phyloP scores from a whole-genome alignment of 1,139 yeast species.

The Blastobotrys buckinghamii region DNA sequence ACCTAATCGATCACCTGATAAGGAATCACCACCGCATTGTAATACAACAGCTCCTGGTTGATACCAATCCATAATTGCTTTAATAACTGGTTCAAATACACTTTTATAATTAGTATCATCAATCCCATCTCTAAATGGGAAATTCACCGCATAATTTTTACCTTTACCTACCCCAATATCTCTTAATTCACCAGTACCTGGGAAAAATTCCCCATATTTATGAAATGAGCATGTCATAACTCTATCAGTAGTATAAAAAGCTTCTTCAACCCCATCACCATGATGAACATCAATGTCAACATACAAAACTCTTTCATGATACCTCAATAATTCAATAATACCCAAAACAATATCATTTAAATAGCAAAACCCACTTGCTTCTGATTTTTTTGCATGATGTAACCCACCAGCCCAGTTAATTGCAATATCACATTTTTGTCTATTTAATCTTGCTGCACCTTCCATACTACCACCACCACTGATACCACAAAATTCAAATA shows the following conservation, averaged over 20 bases:
- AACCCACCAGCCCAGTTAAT: constrained; percentile 96
- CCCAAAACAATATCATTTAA: constrained; percentile 87
- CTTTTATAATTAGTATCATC: constrained; percentile 84
- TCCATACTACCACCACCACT: constrained; percentile 97
- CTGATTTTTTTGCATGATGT: constrained; percentile 94
- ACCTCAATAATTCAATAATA: constrained; percentile 78
- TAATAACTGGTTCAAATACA: constrained; percentile 80
- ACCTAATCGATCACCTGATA: constrained; percentile 86
- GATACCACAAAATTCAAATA: constrained; percentile 90
- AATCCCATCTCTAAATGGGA: constrained; percentile 88
- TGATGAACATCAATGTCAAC: constrained; percentile 96
- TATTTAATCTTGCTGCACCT: constrained; percentile 87
- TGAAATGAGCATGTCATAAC: constrained; percentile 98
- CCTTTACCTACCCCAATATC: constrained; percentile 90
- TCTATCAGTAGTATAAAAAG: constrained; percentile 91
- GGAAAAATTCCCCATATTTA: constrained; percentile 94
- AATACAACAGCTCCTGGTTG: constrained; percentile 90
- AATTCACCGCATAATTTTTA: constrained; percentile 78
- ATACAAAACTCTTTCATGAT: constrained; percentile 92
- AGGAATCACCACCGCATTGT: constrained; percentile 83
- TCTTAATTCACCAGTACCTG: constrained; percentile 89
- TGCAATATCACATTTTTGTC: constrained; percentile 94
- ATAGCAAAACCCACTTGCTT: constrained; percentile 95
- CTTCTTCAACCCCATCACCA: constrained; percentile 98
- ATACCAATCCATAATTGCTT: constrained; percentile 83